Conservation (phyloP, 139 green algal species). For the Nannochloris sp. region DNA sequence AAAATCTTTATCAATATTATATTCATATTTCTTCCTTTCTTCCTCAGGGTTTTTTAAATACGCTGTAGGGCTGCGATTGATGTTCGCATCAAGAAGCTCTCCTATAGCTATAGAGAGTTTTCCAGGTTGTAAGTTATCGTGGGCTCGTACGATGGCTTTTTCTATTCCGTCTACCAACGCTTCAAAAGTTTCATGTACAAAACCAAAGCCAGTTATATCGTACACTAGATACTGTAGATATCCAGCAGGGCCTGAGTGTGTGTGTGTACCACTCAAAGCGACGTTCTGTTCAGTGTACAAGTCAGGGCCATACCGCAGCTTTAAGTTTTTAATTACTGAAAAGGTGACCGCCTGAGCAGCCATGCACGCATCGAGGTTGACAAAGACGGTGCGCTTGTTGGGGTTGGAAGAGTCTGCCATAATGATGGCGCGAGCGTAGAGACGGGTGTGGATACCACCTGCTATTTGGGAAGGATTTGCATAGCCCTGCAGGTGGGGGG, state of each 20-base stretch:
- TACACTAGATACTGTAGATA: slow-evolving; percentile 79
- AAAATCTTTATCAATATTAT: slow-evolving; percentile 69
- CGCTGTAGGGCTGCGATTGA: slow-evolving; percentile 76
- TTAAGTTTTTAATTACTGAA: slow-evolving; percentile 47
- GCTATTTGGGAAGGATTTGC: slow-evolving; percentile 62
- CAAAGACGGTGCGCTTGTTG: slow-evolving; percentile 64
- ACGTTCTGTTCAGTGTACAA: slow-evolving; percentile 72
- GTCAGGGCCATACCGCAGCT: slow-evolving; percentile 48
- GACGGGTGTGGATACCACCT: slow-evolving; percentile 63
- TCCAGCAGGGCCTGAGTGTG: slow-evolving; percentile 66
- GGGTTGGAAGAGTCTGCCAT: slow-evolving; percentile 38
- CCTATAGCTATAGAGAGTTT: slow-evolving; percentile 30
- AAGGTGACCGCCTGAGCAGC: slow-evolving; percentile 71
- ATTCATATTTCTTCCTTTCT: slow-evolving; percentile 49
- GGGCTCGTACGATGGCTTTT: slow-evolving; percentile 51
- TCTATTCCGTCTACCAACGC: slow-evolving; percentile 69
- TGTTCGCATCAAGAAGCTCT: slow-evolving; percentile 56
- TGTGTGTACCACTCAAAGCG: slow-evolving; percentile 75
- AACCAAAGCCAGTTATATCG: slow-evolving; percentile 67
- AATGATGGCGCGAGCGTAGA: slow-evolving; percentile 66
- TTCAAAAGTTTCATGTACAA: slow-evolving; percentile 68
- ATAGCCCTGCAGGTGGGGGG: slow-evolving; percentile 51
- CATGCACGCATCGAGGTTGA: slow-evolving; percentile 83
- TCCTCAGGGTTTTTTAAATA: slow-evolving; percentile 65
- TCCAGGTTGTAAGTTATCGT: slow-evolving; percentile 44